Evolutionary conservation across 1,284 basidiomycete genomes (phyloP).

Genomic region (Testicularia cyperi): DNA sequence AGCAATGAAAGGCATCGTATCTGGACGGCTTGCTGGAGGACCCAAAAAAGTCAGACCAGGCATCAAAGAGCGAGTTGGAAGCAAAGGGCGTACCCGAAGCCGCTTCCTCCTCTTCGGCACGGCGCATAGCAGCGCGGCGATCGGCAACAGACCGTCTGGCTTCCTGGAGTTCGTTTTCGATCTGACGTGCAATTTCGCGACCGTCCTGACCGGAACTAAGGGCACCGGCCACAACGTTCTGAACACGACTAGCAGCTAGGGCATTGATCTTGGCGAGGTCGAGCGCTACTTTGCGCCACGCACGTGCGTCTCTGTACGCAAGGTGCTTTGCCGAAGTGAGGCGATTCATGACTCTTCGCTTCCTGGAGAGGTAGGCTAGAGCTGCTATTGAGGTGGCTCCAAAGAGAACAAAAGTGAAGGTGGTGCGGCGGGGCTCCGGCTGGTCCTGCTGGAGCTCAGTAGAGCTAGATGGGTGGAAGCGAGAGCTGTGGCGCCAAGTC

Average conservation of each 20-base stretch:
- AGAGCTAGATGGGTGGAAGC: no score
- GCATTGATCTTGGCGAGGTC: constrained; percentile 36
- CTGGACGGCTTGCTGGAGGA: no score
- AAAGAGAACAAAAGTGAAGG: constrained; percentile 34
- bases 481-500: no score
- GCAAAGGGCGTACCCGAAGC: no score
- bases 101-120: neutral
- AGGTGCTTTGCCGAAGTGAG: constrained; percentile 24
- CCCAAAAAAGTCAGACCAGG: no score
- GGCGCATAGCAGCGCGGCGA: constrained; percentile 6
- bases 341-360: constrained; percentile 27
- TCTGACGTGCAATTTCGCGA: constrained; percentile 16
- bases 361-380: constrained; percentile 12
- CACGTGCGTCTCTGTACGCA: constrained; percentile 22
- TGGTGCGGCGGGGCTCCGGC: no score
- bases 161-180: constrained; percentile 30
- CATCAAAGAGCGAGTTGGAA: no score
- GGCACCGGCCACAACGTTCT: constrained; percentile 16
- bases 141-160: constrained; percentile 17
- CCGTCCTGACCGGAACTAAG: constrained; percentile 19
- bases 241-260: constrained; percentile 15
- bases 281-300: constrained; percentile 37
- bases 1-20: no score
- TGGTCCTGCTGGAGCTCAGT: no score
- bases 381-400: constrained; percentile 17